Base-by-base conservation (phyloP, 495 filamentous ascomycete species). In the Podospora australis region DNA sequence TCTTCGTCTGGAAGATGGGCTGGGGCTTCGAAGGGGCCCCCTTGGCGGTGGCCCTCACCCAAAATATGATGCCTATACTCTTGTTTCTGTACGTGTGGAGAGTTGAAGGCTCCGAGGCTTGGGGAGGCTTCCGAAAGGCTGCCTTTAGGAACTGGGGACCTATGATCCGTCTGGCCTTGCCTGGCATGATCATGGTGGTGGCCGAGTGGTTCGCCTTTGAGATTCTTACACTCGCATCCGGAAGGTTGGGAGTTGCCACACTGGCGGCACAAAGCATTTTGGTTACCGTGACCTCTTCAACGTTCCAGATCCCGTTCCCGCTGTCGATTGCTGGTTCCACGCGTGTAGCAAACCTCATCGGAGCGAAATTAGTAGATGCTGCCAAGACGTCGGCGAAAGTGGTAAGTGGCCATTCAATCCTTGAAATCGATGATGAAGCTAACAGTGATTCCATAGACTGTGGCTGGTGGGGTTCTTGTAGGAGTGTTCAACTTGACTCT, bases 181-280 rank as follows among this genome's bases (percentile, higher is more conserved):
- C 90, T 84, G 90, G 90, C 3, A 78, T 96, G 60, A 66, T 94
- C 34, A 96, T 95, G 88, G 85, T 97, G 1, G 83, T 92, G 62
- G 90, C 90, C 6, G 91, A 96, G 60, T 91, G 81, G 65, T 76
- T 95, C 4, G 87, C 87, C 14, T 90, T 92, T 55, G 87, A 90
- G 59, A 75, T 90, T 30, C 64, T 92, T 36, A 90, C 86, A 0
- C 71, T 92, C 10, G 78, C 79, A 6, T 78, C 84, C 0, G 81
- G 80, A 14, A 83, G 84, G 48, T 79, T 90, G 42, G 82, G 81
- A 17, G 84, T 83, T 0, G 74, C 78, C 1, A 76, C 79, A 30
- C 71, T 92, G 6, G 81, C 81, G 14, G 81, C 81, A 3, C 81
- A 84, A 57, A 78, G 77, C 26, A 68, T 82, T 11, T 43, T 84